Evolutionary conservation across 2,329 filamentous ascomycete genomes (phyloP).

Genomic region (Dactylonectria macrodidyma): DNA sequence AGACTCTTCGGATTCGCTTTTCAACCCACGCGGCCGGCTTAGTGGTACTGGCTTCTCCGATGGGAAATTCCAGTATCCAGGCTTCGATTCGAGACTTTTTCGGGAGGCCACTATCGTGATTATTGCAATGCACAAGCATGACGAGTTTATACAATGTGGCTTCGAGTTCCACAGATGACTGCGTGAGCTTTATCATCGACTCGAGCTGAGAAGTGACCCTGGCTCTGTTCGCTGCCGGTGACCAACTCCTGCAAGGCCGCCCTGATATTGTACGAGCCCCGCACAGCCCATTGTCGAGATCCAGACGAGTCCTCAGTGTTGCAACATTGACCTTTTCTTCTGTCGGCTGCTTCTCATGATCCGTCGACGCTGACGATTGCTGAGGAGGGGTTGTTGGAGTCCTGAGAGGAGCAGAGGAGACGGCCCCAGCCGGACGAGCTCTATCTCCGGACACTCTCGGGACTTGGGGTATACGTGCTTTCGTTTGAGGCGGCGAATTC

Average conservation of each 20-base stretch:
- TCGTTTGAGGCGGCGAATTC: neutral
- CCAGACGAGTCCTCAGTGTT: neutral
- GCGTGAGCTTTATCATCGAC: neutral
- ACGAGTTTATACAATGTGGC: neutral
- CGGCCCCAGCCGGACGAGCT: neutral
- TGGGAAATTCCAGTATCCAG: neutral
- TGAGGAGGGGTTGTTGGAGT: neutral
- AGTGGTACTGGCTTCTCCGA: neutral
- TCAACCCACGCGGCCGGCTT: neutral
- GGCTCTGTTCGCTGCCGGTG: neutral
- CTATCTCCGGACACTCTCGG: neutral
- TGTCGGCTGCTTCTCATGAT: neutral
- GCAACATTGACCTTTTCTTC: neutral
- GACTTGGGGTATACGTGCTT: neutral
- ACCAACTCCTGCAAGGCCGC: neutral
- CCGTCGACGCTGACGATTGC: neutral
- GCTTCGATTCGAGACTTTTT: neutral
- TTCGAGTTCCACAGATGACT: neutral
- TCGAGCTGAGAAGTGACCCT: neutral
- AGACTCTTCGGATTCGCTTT: neutral
- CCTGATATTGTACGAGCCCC: neutral
- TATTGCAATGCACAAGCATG: neutral
- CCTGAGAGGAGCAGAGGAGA: neutral
- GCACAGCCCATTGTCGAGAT: neutral
- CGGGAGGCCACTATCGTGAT: neutral